Percentiles rank a stretch among this genome's conserved stretches.
Conservation (phyloP, 345 rosid species). For the Conringia planisiliqua region DNA sequence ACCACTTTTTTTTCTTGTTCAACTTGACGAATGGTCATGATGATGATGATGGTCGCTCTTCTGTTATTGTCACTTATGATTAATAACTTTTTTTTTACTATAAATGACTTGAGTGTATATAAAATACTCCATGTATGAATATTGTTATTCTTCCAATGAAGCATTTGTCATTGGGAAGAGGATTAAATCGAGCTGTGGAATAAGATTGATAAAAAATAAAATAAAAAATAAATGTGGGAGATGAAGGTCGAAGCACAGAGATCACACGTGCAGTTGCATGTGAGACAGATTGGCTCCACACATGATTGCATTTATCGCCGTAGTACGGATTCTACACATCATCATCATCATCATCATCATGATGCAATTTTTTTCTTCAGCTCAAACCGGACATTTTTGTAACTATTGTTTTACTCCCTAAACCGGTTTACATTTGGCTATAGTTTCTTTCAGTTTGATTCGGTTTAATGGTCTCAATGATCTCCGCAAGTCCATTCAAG, state of each 20-base stretch:
- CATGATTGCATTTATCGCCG: constrained; percentile 34
- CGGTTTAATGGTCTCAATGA: constrained; percentile 7
- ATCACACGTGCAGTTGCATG: constrained; percentile 34
- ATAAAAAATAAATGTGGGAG: background rate
- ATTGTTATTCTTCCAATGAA: constrained; percentile 10
- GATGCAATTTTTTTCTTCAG: background rate
- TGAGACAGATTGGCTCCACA: constrained; percentile 38
- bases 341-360: constrained; percentile 3
- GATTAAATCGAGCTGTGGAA: constrained; percentile 19
- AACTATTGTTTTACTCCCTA: background rate
- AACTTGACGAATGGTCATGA: background rate
- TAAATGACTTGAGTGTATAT: background rate
- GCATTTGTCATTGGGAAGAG: constrained; percentile 30
- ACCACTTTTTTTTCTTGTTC: background rate
- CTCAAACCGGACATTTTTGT: background rate
- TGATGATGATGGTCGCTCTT: background rate
- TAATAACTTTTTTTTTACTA: background rate
- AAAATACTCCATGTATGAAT: background rate
- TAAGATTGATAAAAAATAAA: background rate
- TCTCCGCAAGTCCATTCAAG: constrained; percentile 13
- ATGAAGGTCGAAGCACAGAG: constrained; percentile 17
- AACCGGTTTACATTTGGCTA: constrained; percentile 14
- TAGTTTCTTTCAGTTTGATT: constrained; percentile 10
- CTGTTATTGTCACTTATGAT: background rate
- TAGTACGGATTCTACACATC: constrained; percentile 20